Evolutionary conservation across 768 basidiomycete species (phyloP), one percentile per base, ranked within the genome.

Genomic region (Leccinum boreale): DNA sequence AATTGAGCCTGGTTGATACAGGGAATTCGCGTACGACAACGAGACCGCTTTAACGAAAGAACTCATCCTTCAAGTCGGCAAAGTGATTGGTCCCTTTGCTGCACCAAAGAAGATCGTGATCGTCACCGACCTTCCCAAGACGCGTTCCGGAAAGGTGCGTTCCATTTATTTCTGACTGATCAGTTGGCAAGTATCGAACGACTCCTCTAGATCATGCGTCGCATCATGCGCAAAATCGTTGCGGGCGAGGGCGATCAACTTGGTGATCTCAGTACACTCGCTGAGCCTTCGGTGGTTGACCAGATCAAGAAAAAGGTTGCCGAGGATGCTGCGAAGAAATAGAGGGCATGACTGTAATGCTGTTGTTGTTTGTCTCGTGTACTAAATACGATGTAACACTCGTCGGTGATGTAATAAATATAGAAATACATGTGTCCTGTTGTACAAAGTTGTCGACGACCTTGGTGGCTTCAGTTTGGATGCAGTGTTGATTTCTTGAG

Each of bases 61-160:
- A 75, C 85, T 99, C 59, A 81, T 88, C 28, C 84, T 98, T 31
- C 95, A 98, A 77, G 95, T 98, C 19, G 87, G 97, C 68, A 98
- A 98, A 77, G 90, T 91, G 46, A 99, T 99, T 59, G 97, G 96
- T 4, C 95, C 97, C 3, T 98, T 99, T 74, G 96, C 96, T 1
- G 89, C 94, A 15, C 96, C 96, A 26, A 98, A 98, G 84, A 91
- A 89, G 77, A 85, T 96, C 64, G 86, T 80, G 72, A 78, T 95
- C 65, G 89, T 93, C 62, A 62, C 73, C 45, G 94, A 96, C 74
- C 77, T 97, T 55, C 95, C 95, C 36, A 97, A 97, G 85, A 98
- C 96, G 33, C 81, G 96, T 49, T 91, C 89, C 15, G 95, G 95
- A 45, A 98, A 98, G 87, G 89, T 64, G 36, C 10, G 64, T 31